phyloP scores from a whole-genome alignment of 345 rosid species.

The Murraya koenigii region DNA sequence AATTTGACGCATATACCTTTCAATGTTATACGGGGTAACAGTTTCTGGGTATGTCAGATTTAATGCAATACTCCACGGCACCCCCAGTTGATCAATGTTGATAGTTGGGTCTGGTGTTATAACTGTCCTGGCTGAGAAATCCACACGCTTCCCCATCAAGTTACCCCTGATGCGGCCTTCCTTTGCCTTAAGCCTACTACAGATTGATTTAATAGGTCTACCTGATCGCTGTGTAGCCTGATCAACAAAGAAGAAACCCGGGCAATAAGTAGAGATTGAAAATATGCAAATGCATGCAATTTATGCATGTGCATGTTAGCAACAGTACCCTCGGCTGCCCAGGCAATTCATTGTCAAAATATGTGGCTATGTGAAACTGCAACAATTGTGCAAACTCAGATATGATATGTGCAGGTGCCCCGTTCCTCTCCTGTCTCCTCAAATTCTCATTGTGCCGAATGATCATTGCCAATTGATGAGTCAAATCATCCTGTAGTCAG shows the following conservation, averaged over 20 bases:
- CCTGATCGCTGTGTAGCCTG: slow-evolving; percentile 99
- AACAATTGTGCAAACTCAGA: slow-evolving; percentile 92
- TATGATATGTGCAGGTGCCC: slow-evolving; percentile 95
- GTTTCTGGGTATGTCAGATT: slow-evolving; percentile 96
- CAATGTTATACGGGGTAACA: slow-evolving; percentile 95
- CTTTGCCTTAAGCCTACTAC: slow-evolving; percentile 96
- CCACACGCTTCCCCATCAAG: slow-evolving; percentile 98
- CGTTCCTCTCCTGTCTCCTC: slow-evolving; percentile 88
- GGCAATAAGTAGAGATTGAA: slow-evolving; percentile 7
- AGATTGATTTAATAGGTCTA: slow-evolving; percentile 92
- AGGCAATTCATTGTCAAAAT: slow-evolving; percentile 96
- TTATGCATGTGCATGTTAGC: background rate
- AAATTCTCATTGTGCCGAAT: slow-evolving; percentile 90
- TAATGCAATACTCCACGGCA: slow-evolving; percentile 97
- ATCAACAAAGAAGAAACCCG: slow-evolving; percentile 9
- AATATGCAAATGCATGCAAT: background rate
- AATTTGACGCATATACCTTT: slow-evolving; percentile 44
- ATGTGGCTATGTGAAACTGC: slow-evolving; percentile 94
- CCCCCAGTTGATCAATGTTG: slow-evolving; percentile 91
- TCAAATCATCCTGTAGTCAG: slow-evolving; percentile 77
- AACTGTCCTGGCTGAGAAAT: slow-evolving; percentile 97
- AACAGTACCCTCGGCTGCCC: slow-evolving; percentile 92
- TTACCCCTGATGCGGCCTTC: slow-evolving; percentile 97
- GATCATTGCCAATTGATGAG: slow-evolving; percentile 92
- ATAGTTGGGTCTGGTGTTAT: slow-evolving; percentile 98